Evolutionary conservation across 495 filamentous ascomycete genomes (phyloP).

Genomic region (Tetracladium setigerum): DNA sequence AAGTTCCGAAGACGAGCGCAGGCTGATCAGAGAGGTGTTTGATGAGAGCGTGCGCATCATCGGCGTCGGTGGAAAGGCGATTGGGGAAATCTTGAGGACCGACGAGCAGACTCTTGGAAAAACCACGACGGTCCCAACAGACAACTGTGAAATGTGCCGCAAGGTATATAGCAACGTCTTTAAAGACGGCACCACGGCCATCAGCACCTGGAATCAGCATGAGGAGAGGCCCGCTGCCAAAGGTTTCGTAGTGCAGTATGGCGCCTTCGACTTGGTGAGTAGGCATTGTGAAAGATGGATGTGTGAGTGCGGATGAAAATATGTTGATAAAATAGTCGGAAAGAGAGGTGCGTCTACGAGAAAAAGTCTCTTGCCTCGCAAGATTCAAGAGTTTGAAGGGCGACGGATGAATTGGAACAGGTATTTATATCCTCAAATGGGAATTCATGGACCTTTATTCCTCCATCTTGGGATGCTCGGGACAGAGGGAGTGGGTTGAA

Average conservation of each 20-base stretch:
- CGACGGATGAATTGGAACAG: too few species aligned
- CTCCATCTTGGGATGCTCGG: too few species aligned
- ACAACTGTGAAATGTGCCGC: slow-evolving; percentile 15
- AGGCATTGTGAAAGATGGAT: too few species aligned
- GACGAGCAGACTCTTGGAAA: slow-evolving; percentile 27
- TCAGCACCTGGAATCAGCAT: slow-evolving; percentile 1
- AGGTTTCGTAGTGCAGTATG: neutral
- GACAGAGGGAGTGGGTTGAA: too few species aligned
- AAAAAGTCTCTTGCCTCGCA: too few species aligned
- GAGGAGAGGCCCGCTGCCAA: neutral
- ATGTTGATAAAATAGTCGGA: too few species aligned
- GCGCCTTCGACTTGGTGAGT: neutral
- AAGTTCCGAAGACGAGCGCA: neutral
- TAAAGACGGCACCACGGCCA: neutral
- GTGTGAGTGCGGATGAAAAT: too few species aligned
- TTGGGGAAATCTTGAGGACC: slow-evolving; percentile 12
- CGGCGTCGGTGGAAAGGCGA: slow-evolving; percentile 12
- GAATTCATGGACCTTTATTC: too few species aligned
- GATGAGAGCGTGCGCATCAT: slow-evolving; percentile 6
- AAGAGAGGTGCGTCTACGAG: too few species aligned
- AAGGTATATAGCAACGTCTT: neutral
- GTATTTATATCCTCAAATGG: too few species aligned
- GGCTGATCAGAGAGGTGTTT: neutral
- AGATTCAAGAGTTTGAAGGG: too few species aligned
- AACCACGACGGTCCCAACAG: slow-evolving; percentile 44